These are phyloP conservation scores for Massariosphaeria phaeospora DNA, from an alignment of 495 filamentous ascomycete genomes.

Conservation along the genomic window DNA sequence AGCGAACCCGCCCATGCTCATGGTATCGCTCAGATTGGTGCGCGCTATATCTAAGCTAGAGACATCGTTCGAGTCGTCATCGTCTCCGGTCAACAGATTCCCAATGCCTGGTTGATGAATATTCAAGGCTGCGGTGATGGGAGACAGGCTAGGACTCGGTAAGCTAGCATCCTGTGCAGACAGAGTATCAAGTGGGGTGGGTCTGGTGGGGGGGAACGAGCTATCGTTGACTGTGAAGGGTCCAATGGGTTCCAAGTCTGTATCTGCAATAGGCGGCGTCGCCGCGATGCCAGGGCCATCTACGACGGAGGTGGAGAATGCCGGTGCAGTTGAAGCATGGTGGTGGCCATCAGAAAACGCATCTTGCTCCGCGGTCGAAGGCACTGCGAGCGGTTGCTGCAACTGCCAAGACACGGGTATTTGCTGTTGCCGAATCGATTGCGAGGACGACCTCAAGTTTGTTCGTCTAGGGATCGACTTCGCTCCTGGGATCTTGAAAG, in stretches of 20 bases:
- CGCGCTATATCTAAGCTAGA: conserved; percentile 33
- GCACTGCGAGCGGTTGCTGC: conserved; percentile 15
- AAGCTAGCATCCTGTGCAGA: conserved; percentile 82
- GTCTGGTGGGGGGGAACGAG: conserved; percentile 25
- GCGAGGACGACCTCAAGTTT: conserved; percentile 24
- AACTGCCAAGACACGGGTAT: conserved; percentile 20
- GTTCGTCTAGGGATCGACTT: conserved; percentile 10
- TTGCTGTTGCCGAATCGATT: conserved; percentile 5
- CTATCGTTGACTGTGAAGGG: conserved; percentile 26
- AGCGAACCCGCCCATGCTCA: neutral
- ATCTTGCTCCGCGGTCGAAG: conserved; percentile 7
- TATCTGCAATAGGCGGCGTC: conserved; percentile 42
- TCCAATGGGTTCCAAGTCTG: conserved; percentile 36
- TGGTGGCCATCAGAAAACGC: neutral
- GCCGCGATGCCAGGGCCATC: conserved; percentile 36
- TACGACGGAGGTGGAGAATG: conserved; percentile 16
- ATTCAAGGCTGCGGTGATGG: conserved; percentile 76
- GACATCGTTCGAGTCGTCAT: conserved; percentile 33
- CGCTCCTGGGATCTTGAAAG: conserved; percentile 26
- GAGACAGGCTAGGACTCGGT: conserved; percentile 90
- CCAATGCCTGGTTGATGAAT: conserved; percentile 21
- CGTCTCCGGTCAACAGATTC: conserved; percentile 16
- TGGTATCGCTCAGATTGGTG: conserved; percentile 2
- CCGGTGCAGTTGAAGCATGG: conserved; percentile 5
- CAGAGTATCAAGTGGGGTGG: conserved; percentile 51